Conservation (phyloP, 495 filamentous ascomycete genomes). For the Penicillium crystallinum region DNA sequence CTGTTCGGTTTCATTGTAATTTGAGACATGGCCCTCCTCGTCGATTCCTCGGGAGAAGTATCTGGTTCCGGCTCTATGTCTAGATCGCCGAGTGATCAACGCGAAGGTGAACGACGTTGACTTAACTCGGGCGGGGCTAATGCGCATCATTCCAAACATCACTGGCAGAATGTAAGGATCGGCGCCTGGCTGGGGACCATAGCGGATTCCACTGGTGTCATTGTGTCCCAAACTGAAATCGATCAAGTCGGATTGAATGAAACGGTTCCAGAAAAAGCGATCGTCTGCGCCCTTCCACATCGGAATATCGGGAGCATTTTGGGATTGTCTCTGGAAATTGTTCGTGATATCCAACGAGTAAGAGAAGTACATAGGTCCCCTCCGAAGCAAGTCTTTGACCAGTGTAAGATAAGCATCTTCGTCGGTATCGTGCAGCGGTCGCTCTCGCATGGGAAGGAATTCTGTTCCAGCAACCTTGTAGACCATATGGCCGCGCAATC, state of each 20-base stretch:
- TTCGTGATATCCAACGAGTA: conserved; percentile 95
- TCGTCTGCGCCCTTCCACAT: conserved; percentile 93
- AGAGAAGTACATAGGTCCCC: conserved; percentile 93
- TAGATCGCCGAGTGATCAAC: conserved; percentile 80
- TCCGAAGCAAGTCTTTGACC: conserved; percentile 70
- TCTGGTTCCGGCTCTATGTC: conserved; percentile 81
- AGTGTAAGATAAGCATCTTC: conserved; percentile 85
- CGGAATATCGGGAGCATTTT: conserved; percentile 60
- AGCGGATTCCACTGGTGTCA: conserved; percentile 43
- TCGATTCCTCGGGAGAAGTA: conserved; percentile 94
- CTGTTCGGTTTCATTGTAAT: conserved; percentile 98
- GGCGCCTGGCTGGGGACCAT: conserved; percentile 64
- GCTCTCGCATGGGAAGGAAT: conserved; percentile 89
- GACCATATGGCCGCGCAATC: conserved; percentile 86
- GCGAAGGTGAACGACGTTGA: conserved; percentile 75
- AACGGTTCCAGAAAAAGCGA: conserved; percentile 97
- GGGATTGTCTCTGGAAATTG: conserved; percentile 85
- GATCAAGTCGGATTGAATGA: conserved; percentile 86
- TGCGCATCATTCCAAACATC: conserved; percentile 91
- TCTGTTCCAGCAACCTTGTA: conserved; percentile 90
- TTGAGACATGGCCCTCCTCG: conserved; percentile 87
- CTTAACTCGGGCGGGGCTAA: conserved; percentile 74
- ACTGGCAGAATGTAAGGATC: conserved; percentile 94
- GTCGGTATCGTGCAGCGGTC: conserved; percentile 81
- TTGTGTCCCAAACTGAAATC: conserved; percentile 60